phyloP scores from a whole-genome alignment of 2,329 filamentous ascomycete genomes.

The Monosporascus sp. region DNA sequence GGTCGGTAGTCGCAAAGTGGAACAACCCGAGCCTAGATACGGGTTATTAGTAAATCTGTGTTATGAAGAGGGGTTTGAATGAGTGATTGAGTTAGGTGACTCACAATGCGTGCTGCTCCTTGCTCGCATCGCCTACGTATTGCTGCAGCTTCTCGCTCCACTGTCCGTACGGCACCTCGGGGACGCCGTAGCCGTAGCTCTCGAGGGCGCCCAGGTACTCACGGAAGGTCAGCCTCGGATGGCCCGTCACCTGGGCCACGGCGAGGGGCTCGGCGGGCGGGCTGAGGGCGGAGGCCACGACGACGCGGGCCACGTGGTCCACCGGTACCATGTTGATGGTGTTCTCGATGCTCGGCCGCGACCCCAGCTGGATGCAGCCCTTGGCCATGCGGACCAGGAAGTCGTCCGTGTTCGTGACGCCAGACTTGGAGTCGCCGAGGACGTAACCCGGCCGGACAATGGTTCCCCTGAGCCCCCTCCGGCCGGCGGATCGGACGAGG shows the following conservation, averaged over 20 bases:
- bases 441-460: conserved; percentile 60
- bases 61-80: no score
- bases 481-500: not conserved
- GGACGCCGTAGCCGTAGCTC: no score
- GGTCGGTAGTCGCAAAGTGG: not conserved
- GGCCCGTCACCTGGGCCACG: conserved; percentile 41
- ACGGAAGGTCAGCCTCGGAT: no score
- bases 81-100: no score
- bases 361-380: conserved; percentile 74
- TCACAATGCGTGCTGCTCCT: no score
- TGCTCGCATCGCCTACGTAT: no score
- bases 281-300: conserved; percentile 67
- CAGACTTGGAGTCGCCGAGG: conserved; percentile 62
- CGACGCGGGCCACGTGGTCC: conserved; percentile 73
- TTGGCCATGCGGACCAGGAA: conserved; percentile 85
- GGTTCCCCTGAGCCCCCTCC: not conserved
- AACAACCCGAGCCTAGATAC: not conserved
- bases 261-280: conserved; percentile 43
- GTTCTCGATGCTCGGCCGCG: conserved; percentile 73
- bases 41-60: no score
- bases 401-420: conserved; percentile 77
- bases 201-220: no score
- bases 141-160: no score
- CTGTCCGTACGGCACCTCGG: no score
- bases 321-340: conserved; percentile 88